Base-by-base conservation (phyloP, 352 stramenopile genomes). In the Pythium aquatile region DNA sequence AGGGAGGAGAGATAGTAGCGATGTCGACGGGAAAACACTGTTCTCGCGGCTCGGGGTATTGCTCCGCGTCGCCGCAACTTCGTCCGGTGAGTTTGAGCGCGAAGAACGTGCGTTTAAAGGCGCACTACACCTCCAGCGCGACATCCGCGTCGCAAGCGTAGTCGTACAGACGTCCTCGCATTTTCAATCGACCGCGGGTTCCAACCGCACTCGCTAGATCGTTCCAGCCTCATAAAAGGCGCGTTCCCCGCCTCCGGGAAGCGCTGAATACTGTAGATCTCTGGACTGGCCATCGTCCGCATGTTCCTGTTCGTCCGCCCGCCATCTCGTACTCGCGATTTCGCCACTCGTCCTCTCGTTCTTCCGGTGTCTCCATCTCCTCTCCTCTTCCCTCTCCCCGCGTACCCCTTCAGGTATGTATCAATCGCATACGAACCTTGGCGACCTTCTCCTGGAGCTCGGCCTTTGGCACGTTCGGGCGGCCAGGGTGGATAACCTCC, bases 381-480 rank as follows among this genome's bases (percentile, higher is more conserved):
- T 49, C 46, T 35, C 20, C 46, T 47, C 39, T 48, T 16, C 55
- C 51, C 37, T 29, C 44, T 24, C 47, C 44, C 16, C 56, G 66
- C 44, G 10, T 10, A 58, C 58, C 54, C 30, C 46, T 37, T 49
- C 30, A 9, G 28, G 13, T 26, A 13, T 6, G 37, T 16, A 17
- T 33, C 53, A 35, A 28, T 65, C 77, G 28, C 20, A 33, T 54
- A 63, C 81, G 68, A 75, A 99, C 97, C 81, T 98, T 97, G 69
- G 92, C 86, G 66, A 99, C 83, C 81, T 98, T 98, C 75, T 99
- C 97, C 75, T 98, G 85, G 58, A 99, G 90, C 79, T 99, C 97
- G 44, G 88, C 85, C 82, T 99, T 98, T 64, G 97, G 81, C 33
- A 99, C 96, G 83, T 99, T 99, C 39, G 97, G 83, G 68, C 96